These are phyloP conservation scores for Spiraea crenata DNA, from an alignment of 331 rosid genomes.

Conservation along the genomic window DNA sequence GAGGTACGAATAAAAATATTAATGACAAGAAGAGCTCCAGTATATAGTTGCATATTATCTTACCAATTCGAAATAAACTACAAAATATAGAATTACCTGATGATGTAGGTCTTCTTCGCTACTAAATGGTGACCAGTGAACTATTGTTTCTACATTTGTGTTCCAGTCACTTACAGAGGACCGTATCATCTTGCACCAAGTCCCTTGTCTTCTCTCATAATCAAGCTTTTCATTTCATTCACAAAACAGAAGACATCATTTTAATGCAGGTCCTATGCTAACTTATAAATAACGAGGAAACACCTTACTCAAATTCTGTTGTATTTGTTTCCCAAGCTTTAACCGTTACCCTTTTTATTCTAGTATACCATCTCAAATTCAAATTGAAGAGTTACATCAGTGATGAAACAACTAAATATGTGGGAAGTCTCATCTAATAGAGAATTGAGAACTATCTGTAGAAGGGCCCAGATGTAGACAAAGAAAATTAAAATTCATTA, in stretches of 20 bases:
- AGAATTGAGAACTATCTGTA: background rate
- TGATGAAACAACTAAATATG: background rate
- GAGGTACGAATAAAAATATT: conserved; percentile 25
- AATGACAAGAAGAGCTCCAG: background rate
- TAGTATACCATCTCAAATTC: background rate
- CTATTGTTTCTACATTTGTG: conserved; percentile 62
- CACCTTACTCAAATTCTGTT: background rate
- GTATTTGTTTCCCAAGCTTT: background rate
- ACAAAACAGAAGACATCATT: conserved; percentile 29
- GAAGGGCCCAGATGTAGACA: conserved; percentile 6
- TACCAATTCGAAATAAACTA: background rate
- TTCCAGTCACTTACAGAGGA: conserved; percentile 67
- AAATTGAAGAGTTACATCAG: background rate
- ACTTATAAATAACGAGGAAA: background rate
- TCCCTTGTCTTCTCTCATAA: conserved; percentile 54
- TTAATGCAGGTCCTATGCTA: background rate
- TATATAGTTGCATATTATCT: background rate
- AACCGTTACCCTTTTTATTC: background rate
- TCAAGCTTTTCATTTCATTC: conserved; percentile 63
- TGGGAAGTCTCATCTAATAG: background rate
- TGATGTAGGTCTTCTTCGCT: conserved; percentile 68
- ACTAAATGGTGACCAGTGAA: conserved; percentile 81
- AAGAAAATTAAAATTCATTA: conserved; percentile 34
- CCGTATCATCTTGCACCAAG: conserved; percentile 62
- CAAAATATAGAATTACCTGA: conserved; percentile 55